phyloP scores from a whole-genome alignment of 345 rosid species.

The Populus deltoides region DNA sequence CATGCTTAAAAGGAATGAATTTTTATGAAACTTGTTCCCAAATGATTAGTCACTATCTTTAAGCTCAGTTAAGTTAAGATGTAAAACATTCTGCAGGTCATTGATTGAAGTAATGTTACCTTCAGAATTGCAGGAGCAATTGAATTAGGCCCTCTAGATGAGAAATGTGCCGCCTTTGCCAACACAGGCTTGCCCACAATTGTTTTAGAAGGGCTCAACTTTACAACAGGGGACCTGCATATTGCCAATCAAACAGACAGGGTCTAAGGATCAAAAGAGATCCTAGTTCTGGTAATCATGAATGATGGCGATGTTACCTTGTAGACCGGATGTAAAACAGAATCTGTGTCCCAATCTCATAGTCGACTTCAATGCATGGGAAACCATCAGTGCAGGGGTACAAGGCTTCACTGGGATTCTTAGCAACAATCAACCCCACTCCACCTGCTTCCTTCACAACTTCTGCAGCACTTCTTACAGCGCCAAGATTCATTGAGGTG shows the following conservation, averaged over 20 bases:
- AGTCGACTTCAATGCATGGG: constrained; percentile 59
- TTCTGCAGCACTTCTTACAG: constrained; percentile 25
- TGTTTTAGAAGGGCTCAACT: constrained; percentile 34
- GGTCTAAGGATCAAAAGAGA: background rate
- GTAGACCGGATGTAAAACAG: constrained; percentile 55
- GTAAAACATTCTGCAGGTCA: background rate
- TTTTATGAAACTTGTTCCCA: background rate
- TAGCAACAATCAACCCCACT: constrained; percentile 53
- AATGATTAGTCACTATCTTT: background rate
- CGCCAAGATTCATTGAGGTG: constrained; percentile 16
- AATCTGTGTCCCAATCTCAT: constrained; percentile 61
- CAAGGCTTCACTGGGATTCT: constrained; percentile 43
- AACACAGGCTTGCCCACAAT: constrained; percentile 25
- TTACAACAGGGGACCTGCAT: constrained; percentile 33
- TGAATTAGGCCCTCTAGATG: constrained; percentile 46
- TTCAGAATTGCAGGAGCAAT: constrained; percentile 43
- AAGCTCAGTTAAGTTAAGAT: background rate
- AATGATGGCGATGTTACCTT: constrained; percentile 14
- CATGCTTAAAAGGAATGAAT: background rate
- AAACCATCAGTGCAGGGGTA: constrained; percentile 31
- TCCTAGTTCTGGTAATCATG: background rate
- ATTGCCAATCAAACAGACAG: background rate
- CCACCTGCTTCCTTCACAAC: constrained; percentile 35
- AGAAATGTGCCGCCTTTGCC: constrained; percentile 41
- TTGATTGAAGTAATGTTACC: constrained; percentile 18